Evolutionary conservation across 495 filamentous ascomycete genomes (phyloP), one percentile per base, ranked within the genome.

Genomic region (Penicillium ochrochloron): DNA sequence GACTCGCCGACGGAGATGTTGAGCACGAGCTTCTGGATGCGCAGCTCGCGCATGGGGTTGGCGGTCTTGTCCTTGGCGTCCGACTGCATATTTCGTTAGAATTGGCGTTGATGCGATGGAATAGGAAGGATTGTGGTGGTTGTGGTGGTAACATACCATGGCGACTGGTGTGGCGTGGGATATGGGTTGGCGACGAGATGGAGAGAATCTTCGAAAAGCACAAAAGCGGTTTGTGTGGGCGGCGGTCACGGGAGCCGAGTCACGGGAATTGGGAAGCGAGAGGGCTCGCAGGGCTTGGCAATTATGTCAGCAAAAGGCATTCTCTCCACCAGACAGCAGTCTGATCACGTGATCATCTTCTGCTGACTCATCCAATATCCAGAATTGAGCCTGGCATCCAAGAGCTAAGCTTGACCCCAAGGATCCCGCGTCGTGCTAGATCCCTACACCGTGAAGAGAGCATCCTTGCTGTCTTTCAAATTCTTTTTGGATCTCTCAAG

Each of bases 1-100:
- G 96, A 98, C 87, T 99, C 96, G 84, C 96, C 96, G 79, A 99
- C 96, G 64, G 90, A 97, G 87, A 99, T 99, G 89, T 99, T 99
- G 78, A 99, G 94, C 80, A 98, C 95, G 83, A 99, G 92, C 88
- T 99, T 99, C 85, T 97, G 92, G 85, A 99, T 97, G 85, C 92
- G 91, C 78, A 99, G 92, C 86, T 98, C 94, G 84, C 93, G 91
- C 96, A 98, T 98, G 83, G 95, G 94, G 88, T 99, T 99, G 75
- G 86, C 83, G 82, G 84, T 84, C 86, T 98, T 94, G 77, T 92
- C 86, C 80, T 85, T 86, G 76, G 79, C 83, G 77, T 89, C 83
- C 69, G 84, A 83, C 75, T 82, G 75, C 75, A 77, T 81, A 57
- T 51, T 63, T 61, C 67, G 66, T 75, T 76, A 71, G 72, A 71